Base-by-base conservation (phyloP, 1,139 yeast genomes). In the Schwanniomyces etchellsii region DNA sequence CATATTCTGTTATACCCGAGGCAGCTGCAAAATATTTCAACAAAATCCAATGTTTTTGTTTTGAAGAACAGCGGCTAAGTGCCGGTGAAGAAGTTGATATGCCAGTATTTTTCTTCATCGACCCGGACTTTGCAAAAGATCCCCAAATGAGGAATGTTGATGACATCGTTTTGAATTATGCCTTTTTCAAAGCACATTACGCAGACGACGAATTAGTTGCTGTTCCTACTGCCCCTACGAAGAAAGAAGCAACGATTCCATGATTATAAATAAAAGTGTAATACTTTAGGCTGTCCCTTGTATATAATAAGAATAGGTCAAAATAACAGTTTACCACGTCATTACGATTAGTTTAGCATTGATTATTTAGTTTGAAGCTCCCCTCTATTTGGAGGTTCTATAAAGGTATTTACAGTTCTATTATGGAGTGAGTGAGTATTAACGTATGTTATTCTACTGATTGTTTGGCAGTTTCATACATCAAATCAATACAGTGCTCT, bases 31-130 rank as follows among this genome's bases (percentile, higher is more conserved):
- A 88, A 4, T 93, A 91, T 57, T 91, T 91, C 64, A 85, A 86
- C 62, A 91, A 91, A 58, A 91, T 91, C 48, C 98, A 91, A 55
- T 91, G 99, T 57, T 91, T 91, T 61, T 91, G 99, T 53, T 91
- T 93, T 52, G 99, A 91, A 60, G 98, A 91, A 53, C 99, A 91
- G 57, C 73, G 86, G 54, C 66, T 91, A 42, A 73, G 81, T 35
- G 96, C 96, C 2, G 97, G 97, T 5, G 99, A 93, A 60, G 97
- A 91, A 54, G 95, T 93, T 11, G 99, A 93, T 51, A 91, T 93
- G 98, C 99, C 99, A 0, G 89, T 91, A 12, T 93, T 93, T 62
- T 93, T 93, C 72, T 93, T 93, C 57, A 84, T 93, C 34, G 99
- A 93, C 52, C 99, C 99, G 0, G 98, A 93, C 43, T 91, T 85